A percentile compares a stretch with the other conserved stretches of the same genome.
Evolutionary conservation across 495 filamentous ascomycete genomes (phyloP).

Genomic region (Mytilinidion resinicola): DNA sequence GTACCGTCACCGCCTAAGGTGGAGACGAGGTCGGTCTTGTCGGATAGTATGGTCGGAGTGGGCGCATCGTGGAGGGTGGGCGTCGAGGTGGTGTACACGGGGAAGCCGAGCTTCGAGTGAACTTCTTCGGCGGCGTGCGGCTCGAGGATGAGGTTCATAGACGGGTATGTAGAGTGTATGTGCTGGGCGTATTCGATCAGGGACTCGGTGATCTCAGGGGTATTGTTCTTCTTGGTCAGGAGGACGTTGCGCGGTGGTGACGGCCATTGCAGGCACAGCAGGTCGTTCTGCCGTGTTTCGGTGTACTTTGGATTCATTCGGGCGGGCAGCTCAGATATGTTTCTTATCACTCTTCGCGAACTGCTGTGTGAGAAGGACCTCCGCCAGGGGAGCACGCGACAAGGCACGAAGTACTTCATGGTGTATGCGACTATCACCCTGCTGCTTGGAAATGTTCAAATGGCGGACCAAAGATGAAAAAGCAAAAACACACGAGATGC

Average conservation of each 20-base stretch:
- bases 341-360: constrained; percentile 41
- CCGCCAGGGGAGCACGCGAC: constrained; percentile 19
- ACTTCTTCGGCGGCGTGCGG: constrained; percentile 63
- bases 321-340: constrained; percentile 46
- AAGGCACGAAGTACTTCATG: constrained; percentile 14
- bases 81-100: constrained; percentile 56
- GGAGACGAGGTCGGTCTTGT: constrained; percentile 79
- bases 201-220: constrained; percentile 61
- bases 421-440: background rate
- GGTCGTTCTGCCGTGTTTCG: constrained; percentile 52
- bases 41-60: constrained; percentile 33
- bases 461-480: no score
- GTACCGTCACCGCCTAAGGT: constrained; percentile 95
- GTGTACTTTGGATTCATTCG: constrained; percentile 52
- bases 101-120: constrained; percentile 67
- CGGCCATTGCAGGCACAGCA: constrained; percentile 85
- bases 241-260: constrained; percentile 83
- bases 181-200: constrained; percentile 78
- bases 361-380: constrained; percentile 44
- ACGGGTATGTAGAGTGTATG: constrained; percentile 70
- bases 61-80: background rate
- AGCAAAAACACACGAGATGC: no score
- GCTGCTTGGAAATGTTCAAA: background rate
- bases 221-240: constrained; percentile 77
- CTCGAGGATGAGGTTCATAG: constrained; percentile 77